Evolutionary conservation across 345 rosid genomes (phyloP).

Genomic region (Ailanthus altissimus): DNA sequence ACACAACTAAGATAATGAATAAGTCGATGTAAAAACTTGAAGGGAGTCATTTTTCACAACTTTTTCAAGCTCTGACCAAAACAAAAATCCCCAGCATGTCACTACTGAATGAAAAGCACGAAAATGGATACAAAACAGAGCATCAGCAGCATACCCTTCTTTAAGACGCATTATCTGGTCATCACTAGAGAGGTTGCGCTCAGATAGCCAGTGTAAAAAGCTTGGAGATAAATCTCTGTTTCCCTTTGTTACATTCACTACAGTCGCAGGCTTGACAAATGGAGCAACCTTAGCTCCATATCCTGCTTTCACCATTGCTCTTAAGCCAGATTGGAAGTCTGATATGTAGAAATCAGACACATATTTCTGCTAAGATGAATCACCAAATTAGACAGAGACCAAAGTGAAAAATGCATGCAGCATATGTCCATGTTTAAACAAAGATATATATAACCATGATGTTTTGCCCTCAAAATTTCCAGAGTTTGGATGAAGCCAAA

Average conservation of each 20-base stretch:
- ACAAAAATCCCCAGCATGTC: not conserved
- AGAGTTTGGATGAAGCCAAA: no score
- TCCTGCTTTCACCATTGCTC: slow-evolving; percentile 93
- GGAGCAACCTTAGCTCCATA: slow-evolving; percentile 89
- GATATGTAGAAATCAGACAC: slow-evolving; percentile 92
- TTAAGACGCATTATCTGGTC: slow-evolving; percentile 74
- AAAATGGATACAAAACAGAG: not conserved
- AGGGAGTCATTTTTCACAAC: not conserved
- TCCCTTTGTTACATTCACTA: slow-evolving; percentile 60
- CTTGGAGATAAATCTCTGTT: slow-evolving; percentile 70
- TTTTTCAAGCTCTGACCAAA: not conserved
- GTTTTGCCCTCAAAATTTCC: no score
- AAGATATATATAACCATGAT: no score
- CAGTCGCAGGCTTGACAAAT: slow-evolving; percentile 66
- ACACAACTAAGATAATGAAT: not conserved
- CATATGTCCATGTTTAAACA: no score
- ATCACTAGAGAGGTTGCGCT: slow-evolving; percentile 68
- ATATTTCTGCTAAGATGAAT: slow-evolving; percentile 60
- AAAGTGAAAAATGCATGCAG: not conserved
- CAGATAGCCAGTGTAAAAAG: slow-evolving; percentile 79
- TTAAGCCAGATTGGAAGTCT: slow-evolving; percentile 86
- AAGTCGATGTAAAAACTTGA: not conserved
- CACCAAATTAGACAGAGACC: not conserved
- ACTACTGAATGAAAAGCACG: not conserved
- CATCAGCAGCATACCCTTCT: slow-evolving; percentile 68